Percentiles rank a stretch among this genome's conserved stretches.
phyloP scores from a whole-genome alignment of 805 yeast genomes.

The Wickerhamomyces rabaulensis region DNA sequence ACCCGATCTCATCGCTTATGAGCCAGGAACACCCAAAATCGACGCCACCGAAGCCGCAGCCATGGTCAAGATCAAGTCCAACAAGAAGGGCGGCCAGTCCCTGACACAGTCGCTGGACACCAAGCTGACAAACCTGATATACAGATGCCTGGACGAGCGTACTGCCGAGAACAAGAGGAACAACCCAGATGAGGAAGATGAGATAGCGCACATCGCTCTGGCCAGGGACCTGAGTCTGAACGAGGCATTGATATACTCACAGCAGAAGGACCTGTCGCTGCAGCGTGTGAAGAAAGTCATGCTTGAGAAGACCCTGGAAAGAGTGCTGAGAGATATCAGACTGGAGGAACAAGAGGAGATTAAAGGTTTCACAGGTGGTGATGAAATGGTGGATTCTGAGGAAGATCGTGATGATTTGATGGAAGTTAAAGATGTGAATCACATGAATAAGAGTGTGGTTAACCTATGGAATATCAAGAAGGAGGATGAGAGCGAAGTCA shows the following conservation, averaged over 20 bases:
- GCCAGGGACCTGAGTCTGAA: slow-evolving; percentile 52
- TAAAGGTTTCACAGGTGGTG: slow-evolving; percentile 17
- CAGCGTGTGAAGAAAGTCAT: slow-evolving; percentile 62
- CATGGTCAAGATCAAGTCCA: slow-evolving; percentile 31
- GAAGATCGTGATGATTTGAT: slow-evolving; percentile 44
- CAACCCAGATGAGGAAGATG: slow-evolving; percentile 27
- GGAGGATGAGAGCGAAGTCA: slow-evolving; percentile 5
- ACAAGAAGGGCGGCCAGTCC: slow-evolving; percentile 19
- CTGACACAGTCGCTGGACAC: slow-evolving; percentile 41
- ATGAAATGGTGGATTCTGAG: slow-evolving; percentile 21
- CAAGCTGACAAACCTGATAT: slow-evolving; percentile 51
- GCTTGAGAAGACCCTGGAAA: slow-evolving; percentile 59
- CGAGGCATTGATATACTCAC: slow-evolving; percentile 56
- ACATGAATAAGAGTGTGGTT: slow-evolving; percentile 72
- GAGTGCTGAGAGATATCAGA: slow-evolving; percentile 47
- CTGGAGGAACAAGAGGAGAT: slow-evolving; percentile 58
- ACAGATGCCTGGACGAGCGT: slow-evolving; percentile 54
- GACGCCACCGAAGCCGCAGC: neutral
- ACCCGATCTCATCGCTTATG: no score
- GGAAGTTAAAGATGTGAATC: slow-evolving; percentile 61
- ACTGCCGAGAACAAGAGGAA: slow-evolving; percentile 36
- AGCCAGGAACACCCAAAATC: no score
- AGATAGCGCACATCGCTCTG: slow-evolving; percentile 42
- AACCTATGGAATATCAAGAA: slow-evolving; percentile 53
- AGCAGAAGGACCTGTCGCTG: slow-evolving; percentile 59